Base-by-base conservation (phyloP, 2,329 filamentous ascomycete genomes). In the Diaporthe citri region DNA sequence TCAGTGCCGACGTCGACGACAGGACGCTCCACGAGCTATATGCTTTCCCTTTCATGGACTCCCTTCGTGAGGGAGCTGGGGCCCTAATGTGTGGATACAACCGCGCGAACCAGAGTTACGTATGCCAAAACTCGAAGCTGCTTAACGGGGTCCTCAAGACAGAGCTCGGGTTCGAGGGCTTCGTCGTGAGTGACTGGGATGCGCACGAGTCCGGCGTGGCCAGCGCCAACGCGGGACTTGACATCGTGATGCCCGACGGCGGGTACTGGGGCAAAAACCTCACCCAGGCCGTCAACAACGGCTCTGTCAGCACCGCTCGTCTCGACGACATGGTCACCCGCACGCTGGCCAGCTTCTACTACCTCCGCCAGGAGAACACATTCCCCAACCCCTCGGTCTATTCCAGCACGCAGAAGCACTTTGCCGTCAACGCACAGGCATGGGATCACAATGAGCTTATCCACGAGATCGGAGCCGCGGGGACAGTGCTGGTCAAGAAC, bases 71-170 rank as follows among this genome's bases (percentile, higher is more conserved):
- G 25, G 75, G 75, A 36, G 73, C 73, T 13, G 75, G 75, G 0
- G 62, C 73, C 3, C 69, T 76, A 9, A 56, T 76, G 56, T 76
- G 75, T 22, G 67, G 67, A 3, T 75, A 75, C 56, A 75, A 76
- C 28, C 36, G 73, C 2, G 73, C 64, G 20, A 76, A 76, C 70
- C 69, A 76, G 36, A 71, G 89, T 28, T 94, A 93, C 78, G 90
- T 86, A 3, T 95, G 93, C 82, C 88, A 93, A 79, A 95, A 95
- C 83, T 91, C 90, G 75, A 90, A 92, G 77, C 84, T 90, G 0
- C 85, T 93, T 60, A 95, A 95, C 79, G 90, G 91, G 3, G 84
- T 95, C 0, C 84, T 95, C 67, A 95, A 91, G 80, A 87, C 85
- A 1, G 89, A 91, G 78, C 85, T 91, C 1, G 90, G 89, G 4